phyloP scores from a whole-genome alignment of 257 asterid genomes.

The Solanum acaule region DNA sequence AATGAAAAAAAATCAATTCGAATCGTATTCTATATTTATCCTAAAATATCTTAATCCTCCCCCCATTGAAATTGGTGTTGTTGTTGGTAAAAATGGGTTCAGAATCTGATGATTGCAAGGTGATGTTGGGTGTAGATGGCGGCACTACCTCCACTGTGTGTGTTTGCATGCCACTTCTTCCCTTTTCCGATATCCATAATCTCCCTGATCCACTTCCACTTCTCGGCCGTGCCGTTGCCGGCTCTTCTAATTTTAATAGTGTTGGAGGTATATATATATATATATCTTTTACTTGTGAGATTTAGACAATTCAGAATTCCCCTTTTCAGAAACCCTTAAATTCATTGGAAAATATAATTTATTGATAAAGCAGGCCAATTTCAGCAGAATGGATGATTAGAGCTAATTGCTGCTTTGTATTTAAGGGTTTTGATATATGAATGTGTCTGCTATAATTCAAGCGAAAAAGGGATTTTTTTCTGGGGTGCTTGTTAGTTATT shows the following conservation, averaged over 20 bases:
- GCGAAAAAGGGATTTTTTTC: not conserved
- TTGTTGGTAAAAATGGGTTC: constrained; percentile 15
- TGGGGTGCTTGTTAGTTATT: not conserved
- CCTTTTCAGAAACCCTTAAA: not conserved
- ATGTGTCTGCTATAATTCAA: not conserved
- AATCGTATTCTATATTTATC: not conserved
- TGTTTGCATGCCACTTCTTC: not conserved
- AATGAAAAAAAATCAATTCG: not conserved
- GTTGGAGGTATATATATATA: constrained; percentile 67
- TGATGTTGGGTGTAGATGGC: constrained; percentile 32
- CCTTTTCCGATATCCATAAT: constrained; percentile 3
- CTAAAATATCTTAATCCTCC: not conserved
- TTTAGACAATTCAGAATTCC: not conserved
- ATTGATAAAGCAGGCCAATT: not conserved
- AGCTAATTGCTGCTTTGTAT: not conserved
- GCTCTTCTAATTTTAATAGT: constrained; percentile 92
- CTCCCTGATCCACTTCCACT: constrained; percentile 74
- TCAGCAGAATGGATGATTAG: not conserved
- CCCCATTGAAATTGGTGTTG: not conserved
- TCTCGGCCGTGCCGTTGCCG: constrained; percentile 69
- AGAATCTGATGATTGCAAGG: constrained; percentile 9
- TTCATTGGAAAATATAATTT: not conserved
- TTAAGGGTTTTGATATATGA: not conserved
- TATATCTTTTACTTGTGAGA: not conserved
- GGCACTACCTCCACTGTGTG: constrained; percentile 28